Evolutionary conservation across 2,329 filamentous ascomycete species (phyloP), one percentile per base, ranked within the genome.

Genomic region (Aspergillus clavatus): DNA sequence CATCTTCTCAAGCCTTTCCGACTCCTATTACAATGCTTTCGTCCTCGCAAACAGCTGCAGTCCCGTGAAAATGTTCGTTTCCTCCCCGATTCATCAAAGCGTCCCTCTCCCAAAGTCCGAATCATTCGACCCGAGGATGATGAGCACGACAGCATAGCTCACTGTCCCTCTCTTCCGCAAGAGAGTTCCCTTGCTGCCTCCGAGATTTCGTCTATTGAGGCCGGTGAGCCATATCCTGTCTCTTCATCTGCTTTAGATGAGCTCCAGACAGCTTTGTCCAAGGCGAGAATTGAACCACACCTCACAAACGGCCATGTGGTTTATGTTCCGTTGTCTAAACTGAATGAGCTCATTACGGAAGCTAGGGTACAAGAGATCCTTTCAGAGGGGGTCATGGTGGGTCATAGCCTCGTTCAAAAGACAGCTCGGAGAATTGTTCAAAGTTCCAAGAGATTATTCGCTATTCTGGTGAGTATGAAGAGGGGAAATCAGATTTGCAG

Each of bases 291-390:
- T 19, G 16, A 35, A 4, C 1, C 31, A 18, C 5, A 18, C 31
- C 16, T 16, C 11, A 18, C 31, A 11, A 24, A 24, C 23, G 31
- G 31, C 7, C 31, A 35, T 10, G 31, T 21, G 14, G 11, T 10
- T 2, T 39, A 26, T 19, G 23, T 39, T 6, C 38, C 38, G 14
- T 14, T 39, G 18, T 28, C 38, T 14, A 27, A 11, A 4, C 38
- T 39, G 5, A 19, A 21, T 7, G 23, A 39, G 14, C 23, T 28
- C 6, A 24, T 39, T 5, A 26, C 14, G 11, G n/a, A 28, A 16
- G 16, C 21, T 3, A 39, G 4, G 4, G 42, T 47, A 14, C 24
- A n/a, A 12, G 31, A 27, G 12, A 41, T 47, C 11, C 27, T 47
- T 7, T 5, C n/a, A 12, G 45, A 40, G 19, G 31, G 23, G 12